Evolutionary conservation across 805 yeast genomes (phyloP).

Genomic region (Kodamaea restingae): DNA sequence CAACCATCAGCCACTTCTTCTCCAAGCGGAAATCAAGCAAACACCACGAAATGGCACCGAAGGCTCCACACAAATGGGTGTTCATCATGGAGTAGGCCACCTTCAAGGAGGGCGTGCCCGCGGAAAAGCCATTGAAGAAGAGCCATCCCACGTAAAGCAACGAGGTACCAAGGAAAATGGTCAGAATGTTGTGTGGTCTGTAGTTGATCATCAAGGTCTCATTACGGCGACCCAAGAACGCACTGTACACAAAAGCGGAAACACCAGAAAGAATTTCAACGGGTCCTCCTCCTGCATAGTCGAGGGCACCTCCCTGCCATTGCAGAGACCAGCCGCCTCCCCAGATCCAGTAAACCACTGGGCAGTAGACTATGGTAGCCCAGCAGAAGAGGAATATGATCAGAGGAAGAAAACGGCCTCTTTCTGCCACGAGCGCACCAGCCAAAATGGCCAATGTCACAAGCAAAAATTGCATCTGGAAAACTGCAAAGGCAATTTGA

Average conservation of each 20-base stretch:
- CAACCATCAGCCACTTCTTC: conserved; percentile 90
- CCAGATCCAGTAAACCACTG: conserved; percentile 97
- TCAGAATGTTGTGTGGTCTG: conserved; percentile 91
- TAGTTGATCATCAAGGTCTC: conserved; percentile 78
- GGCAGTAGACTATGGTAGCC: conserved; percentile 91
- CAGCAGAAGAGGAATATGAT: conserved; percentile 79
- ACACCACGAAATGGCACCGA: conserved; percentile 92
- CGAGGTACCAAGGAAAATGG: conserved; percentile 84
- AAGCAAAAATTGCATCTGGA: conserved; percentile 87
- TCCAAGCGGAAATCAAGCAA: conserved; percentile 83
- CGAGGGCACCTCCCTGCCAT: conserved; percentile 81
- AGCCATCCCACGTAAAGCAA: conserved; percentile 95
- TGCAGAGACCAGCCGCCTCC: conserved; percentile 87
- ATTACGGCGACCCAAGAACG: conserved; percentile 71
- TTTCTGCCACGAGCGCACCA: conserved; percentile 83
- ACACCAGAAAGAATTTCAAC: conserved; percentile 92
- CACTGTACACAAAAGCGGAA: conserved; percentile 83
- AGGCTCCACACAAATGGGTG: conserved; percentile 82
- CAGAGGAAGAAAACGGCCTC: conserved; percentile 85
- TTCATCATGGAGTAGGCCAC: conserved; percentile 90
- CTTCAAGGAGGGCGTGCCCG: conserved; percentile 74
- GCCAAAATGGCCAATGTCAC: conserved; percentile 90
- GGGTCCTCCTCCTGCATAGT: conserved; percentile 98
- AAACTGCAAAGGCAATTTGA: conserved; percentile 77
- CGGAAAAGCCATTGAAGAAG: conserved; percentile 90